A percentile compares a stretch with the other conserved stretches of the same genome.
phyloP scores from a whole-genome alignment of 1,139 yeast species.

The Suhomyces atakaporum region DNA sequence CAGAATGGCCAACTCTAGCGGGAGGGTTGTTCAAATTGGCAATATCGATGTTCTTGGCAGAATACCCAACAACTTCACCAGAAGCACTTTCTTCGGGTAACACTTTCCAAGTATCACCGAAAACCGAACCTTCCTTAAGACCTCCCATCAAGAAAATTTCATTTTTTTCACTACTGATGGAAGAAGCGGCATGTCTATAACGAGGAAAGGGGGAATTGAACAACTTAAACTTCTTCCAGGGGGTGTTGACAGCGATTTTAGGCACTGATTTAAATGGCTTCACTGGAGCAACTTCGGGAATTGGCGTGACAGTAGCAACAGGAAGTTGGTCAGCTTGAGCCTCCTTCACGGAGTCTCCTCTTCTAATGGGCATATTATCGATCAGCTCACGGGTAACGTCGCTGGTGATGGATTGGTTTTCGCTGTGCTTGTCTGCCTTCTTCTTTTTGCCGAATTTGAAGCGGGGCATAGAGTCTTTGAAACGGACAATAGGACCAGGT shows the following conservation, averaged over 20 bases:
- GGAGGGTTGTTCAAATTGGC: conserved; percentile 68
- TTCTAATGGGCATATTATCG: conserved; percentile 11
- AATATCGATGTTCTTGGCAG: conserved; percentile 65
- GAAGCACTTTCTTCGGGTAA: conserved; percentile 43
- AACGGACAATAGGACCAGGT: background rate
- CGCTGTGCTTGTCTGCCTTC: conserved; percentile 15
- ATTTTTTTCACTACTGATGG: conserved; percentile 74
- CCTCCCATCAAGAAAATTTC: conserved; percentile 95
- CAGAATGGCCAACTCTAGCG: conserved; percentile 95
- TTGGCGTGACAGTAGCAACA: background rate
- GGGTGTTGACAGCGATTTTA: conserved; percentile 34
- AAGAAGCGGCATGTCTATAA: conserved; percentile 86
- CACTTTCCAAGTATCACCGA: conserved; percentile 91
- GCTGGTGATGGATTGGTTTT: conserved; percentile 15
- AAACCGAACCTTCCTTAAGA: conserved; percentile 85
- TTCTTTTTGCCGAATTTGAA: conserved; percentile 32
- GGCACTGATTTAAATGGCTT: conserved; percentile 5
- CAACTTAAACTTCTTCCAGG: conserved; percentile 77
- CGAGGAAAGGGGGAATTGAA: conserved; percentile 89
- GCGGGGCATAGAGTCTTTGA: conserved; percentile 25
- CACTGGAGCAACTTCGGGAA: background rate
- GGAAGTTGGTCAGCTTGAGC: background rate
- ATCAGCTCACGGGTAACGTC: conserved; percentile 12
- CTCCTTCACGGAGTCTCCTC: conserved; percentile 12
- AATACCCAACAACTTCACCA: conserved; percentile 34